A percentile compares a stretch with the other conserved stretches of the same genome.
phyloP scores from a whole-genome alignment of 2,329 filamentous ascomycete species.

The Colletotrichum chrysophilum region DNA sequence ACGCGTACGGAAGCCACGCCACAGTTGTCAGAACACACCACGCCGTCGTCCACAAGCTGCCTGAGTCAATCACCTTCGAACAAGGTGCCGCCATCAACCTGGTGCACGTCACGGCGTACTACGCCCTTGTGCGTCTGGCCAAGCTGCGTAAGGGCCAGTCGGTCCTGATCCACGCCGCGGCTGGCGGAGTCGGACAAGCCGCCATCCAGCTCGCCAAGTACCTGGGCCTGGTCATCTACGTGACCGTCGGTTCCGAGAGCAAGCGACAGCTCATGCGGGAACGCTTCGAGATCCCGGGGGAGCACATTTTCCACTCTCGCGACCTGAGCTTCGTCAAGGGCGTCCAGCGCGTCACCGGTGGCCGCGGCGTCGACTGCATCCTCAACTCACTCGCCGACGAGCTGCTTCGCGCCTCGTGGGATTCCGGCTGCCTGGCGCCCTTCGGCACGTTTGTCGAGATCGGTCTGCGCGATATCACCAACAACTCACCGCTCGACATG shows the following conservation, averaged over 20 bases:
- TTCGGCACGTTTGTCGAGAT: conserved; percentile 47
- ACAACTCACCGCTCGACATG: conserved; percentile 47
- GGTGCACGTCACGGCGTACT: conserved; percentile 36
- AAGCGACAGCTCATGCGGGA: conserved; percentile 32
- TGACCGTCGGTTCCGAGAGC: conserved; percentile 33
- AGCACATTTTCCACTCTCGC: conserved; percentile 34
- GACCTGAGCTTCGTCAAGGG: conserved; percentile 31
- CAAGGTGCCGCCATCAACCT: conserved; percentile 31
- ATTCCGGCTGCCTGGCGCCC: conserved; percentile 36
- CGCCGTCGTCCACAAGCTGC: conserved; percentile 31
- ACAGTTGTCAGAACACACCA: neutral
- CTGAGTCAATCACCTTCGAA: conserved; percentile 36
- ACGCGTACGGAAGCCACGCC: neutral
- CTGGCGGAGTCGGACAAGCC: conserved; percentile 30
- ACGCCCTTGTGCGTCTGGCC: conserved; percentile 33
- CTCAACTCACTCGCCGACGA: conserved; percentile 43
- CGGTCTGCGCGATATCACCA: conserved; percentile 42
- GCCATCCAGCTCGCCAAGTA: conserved; percentile 30
- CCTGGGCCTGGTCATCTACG: conserved; percentile 36
- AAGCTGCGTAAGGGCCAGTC: conserved; percentile 27
- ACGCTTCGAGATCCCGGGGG: conserved; percentile 26
- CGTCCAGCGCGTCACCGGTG: conserved; percentile 25
- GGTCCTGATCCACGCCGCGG: conserved; percentile 32
- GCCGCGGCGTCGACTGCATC: conserved; percentile 33
- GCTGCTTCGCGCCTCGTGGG: conserved; percentile 40